Evolutionary conservation across 345 rosid genomes (phyloP).

Genomic region (Gossypium bickii): DNA sequence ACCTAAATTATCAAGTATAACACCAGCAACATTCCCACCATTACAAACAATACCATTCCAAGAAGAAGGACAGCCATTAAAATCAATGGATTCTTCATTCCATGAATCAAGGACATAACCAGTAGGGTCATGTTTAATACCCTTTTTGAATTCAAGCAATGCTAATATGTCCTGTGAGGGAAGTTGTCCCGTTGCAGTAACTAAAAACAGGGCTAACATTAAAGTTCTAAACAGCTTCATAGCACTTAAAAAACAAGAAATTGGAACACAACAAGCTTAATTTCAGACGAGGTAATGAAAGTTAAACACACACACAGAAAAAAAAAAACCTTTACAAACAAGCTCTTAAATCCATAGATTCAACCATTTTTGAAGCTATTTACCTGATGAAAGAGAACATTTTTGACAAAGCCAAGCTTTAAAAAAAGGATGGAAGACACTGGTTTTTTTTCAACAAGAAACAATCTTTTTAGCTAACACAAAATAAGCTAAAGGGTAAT

Average conservation of each 20-base stretch:
- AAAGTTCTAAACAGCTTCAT: conserved; percentile 53
- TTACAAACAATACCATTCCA: conserved; percentile 97
- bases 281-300: too few species aligned
- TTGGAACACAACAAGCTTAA: too few species aligned
- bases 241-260: neutral
- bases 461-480: conserved; percentile 28
- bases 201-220: conserved; percentile 37
- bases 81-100: conserved; percentile 94
- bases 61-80: conserved; percentile 91
- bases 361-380: neutral
- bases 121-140: conserved; percentile 92
- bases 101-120: conserved; percentile 89
- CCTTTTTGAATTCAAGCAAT: conserved; percentile 92
- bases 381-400: conserved; percentile 27
- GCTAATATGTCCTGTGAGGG: conserved; percentile 96
- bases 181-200: conserved; percentile 75
- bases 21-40: conserved; percentile 83
- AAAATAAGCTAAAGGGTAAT: conserved; percentile 22
- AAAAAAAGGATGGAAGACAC: conserved; percentile 16
- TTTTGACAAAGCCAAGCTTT: conserved; percentile 11
- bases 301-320: too few species aligned
- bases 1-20: conserved; percentile 73
- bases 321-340: neutral
- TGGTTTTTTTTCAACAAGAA: conserved; percentile 19
- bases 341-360: conserved; percentile 12